These are phyloP conservation scores for Salvia rosmarinus DNA, from an alignment of 257 asterid species.

Conservation along the genomic window DNA sequence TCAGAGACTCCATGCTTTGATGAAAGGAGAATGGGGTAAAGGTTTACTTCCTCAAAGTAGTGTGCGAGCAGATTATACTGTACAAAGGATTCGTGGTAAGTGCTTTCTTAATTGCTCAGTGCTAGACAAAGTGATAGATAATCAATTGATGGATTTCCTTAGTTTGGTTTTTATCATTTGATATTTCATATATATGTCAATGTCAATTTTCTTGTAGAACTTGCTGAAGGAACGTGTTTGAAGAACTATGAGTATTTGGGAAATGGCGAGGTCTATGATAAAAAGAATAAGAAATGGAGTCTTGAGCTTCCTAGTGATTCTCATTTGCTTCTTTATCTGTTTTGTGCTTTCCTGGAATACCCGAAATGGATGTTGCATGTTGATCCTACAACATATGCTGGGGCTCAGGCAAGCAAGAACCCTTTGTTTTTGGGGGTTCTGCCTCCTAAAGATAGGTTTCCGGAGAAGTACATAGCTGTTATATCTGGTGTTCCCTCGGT, in stretches of 20 bases:
- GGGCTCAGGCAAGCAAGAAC: conserved; percentile 84
- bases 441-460: conserved; percentile 91
- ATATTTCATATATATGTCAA: conserved; percentile 20
- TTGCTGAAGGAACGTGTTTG: conserved; percentile 93
- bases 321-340: conserved; percentile 82
- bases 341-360: conserved; percentile 91
- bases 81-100: conserved; percentile 78
- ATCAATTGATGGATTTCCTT: conserved; percentile 7
- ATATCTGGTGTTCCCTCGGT: conserved; percentile 80
- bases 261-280: conserved; percentile 71
- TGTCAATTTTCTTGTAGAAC: conserved; percentile 53
- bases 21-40: conserved; percentile 97
- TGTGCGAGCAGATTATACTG: conserved; percentile 76
- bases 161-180: conserved; percentile 23
- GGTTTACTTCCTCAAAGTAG: conserved; percentile 88
- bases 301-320: conserved; percentile 87
- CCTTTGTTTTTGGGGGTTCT: conserved; percentile 88
- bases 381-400: conserved; percentile 79
- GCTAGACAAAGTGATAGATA: conserved; percentile 4
- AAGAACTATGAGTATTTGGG: conserved; percentile 91
- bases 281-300: conserved; percentile 69
- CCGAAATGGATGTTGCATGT: conserved; percentile 98
- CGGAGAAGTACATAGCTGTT: conserved; percentile 86
- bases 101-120: conserved; percentile 22
- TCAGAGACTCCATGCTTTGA: conserved; percentile 83